Percentiles rank a stretch among this genome's conserved stretches.
Conservation (phyloP, 257 asterid species). For the Leptodermis oblonga region DNA sequence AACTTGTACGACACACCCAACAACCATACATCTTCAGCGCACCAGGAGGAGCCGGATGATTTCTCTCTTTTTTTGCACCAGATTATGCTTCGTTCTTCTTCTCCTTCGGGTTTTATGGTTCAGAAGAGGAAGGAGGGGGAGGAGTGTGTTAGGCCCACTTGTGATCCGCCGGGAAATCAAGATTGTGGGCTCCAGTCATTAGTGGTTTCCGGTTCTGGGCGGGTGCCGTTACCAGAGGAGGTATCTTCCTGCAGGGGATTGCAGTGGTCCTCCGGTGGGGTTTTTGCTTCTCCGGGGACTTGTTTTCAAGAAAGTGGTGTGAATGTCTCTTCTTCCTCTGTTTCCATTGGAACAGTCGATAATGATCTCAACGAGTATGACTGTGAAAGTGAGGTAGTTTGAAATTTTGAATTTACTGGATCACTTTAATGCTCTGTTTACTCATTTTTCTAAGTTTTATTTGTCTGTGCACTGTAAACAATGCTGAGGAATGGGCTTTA, state of each 20-base stretch:
- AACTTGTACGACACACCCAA: constrained; percentile 19
- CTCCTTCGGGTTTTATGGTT: constrained; percentile 18
- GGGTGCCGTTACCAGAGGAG: constrained; percentile 30
- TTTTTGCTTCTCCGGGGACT: constrained; percentile 18
- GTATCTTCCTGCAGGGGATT: constrained; percentile 21
- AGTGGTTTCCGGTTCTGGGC: constrained; percentile 12
- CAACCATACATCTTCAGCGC: constrained; percentile 21
- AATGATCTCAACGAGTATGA: constrained; percentile 54
- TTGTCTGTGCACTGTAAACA: background rate
- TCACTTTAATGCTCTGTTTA: background rate
- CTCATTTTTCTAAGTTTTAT: background rate
- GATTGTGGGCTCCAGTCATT: background rate
- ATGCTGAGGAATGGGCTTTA: background rate
- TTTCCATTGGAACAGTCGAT: constrained; percentile 44
- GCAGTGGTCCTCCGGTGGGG: constrained; percentile 20
- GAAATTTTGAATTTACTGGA: background rate
- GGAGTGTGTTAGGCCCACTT: constrained; percentile 9
- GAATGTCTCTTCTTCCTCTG: constrained; percentile 40
- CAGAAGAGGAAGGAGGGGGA: constrained; percentile 18
- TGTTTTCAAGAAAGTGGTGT: constrained; percentile 19
- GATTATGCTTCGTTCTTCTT: constrained; percentile 47
- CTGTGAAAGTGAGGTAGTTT: constrained; percentile 68
- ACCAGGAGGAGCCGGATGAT: constrained; percentile 53
- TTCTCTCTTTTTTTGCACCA: constrained; percentile 65
- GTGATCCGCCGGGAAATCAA: constrained; percentile 8